Evolutionary conservation across 257 asterid genomes (phyloP).

Genomic region (Anisodus acutangulus): DNA sequence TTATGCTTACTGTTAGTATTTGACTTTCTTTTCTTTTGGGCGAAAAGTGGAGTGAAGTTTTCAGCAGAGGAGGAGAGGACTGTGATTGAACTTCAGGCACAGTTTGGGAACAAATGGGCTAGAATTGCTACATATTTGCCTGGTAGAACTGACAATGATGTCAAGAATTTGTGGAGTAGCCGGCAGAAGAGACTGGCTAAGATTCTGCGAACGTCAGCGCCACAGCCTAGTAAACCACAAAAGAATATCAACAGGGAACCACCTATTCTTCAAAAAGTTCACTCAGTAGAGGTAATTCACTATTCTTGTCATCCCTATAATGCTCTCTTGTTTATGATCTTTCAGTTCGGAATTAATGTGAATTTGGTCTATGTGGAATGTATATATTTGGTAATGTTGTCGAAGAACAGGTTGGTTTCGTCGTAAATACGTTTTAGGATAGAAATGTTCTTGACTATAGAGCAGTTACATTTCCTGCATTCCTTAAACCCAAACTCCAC

Average conservation of each 20-base stretch:
- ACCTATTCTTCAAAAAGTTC: conserved; percentile 25
- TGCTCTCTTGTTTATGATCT: not conserved
- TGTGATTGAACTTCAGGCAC: conserved; percentile 75
- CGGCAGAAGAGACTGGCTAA: conserved; percentile 75
- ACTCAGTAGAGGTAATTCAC: conserved; percentile 48
- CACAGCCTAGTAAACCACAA: conserved; percentile 48
- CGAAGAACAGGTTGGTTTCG: not conserved
- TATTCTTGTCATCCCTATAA: not conserved
- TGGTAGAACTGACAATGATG: conserved; percentile 91
- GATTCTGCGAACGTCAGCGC: conserved; percentile 46
- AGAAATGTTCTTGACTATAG: not conserved
- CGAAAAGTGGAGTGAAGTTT: conserved; percentile 78
- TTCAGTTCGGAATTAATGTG: not conserved
- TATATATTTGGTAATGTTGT: not conserved
- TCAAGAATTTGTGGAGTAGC: conserved; percentile 90
- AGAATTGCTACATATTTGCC: conserved; percentile 71
- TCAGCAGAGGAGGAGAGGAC: conserved; percentile 77
- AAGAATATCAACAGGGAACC: conserved; percentile 39
- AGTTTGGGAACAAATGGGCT: conserved; percentile 92
- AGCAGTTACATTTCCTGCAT: not conserved
- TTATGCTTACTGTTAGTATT: not conserved
- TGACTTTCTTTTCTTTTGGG: not conserved
- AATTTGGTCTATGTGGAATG: not conserved
- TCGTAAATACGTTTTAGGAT: not conserved
- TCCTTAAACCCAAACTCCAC: not conserved